These are phyloP conservation scores for Pyrenula massariospora DNA, from an alignment of 495 filamentous ascomycete species.

Conservation along the genomic window DNA sequence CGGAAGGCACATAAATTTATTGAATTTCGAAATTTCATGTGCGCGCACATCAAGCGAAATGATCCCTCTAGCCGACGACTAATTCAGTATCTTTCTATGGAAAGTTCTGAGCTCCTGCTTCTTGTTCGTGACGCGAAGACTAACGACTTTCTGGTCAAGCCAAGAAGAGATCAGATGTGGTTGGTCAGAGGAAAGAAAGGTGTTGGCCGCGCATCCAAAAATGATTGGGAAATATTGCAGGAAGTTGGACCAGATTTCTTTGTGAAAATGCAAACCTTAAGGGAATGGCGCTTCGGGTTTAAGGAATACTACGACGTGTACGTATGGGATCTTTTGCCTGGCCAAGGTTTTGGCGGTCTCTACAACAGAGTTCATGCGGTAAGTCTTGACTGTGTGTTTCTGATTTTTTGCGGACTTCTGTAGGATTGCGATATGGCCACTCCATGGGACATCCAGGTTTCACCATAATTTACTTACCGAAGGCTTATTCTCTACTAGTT, in stretches of 20 bases:
- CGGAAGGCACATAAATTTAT: slow-evolving; percentile 23
- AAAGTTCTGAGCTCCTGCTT: slow-evolving; percentile 23
- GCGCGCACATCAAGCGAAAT: slow-evolving; percentile 37
- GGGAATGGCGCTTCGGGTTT: slow-evolving; percentile 35
- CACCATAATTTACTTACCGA: no score
- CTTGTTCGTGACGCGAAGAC: slow-evolving; percentile 37
- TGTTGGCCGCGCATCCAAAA: slow-evolving; percentile 26
- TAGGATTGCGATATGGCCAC: no score
- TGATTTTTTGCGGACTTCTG: no score
- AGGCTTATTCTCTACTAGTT: slow-evolving; percentile 12
- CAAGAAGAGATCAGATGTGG: slow-evolving; percentile 31
- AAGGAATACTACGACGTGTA: slow-evolving; percentile 39
- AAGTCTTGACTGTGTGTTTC: no score
- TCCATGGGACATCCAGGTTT: no score
- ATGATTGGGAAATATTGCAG: slow-evolving; percentile 24
- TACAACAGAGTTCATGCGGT: slow-evolving; percentile 21
- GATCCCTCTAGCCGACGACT: slow-evolving; percentile 35
- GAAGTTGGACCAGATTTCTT: slow-evolving; percentile 28
- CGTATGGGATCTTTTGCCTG: slow-evolving; percentile 35
- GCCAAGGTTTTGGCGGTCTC: slow-evolving; percentile 8
- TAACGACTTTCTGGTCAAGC: slow-evolving; percentile 29
- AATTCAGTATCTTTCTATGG: slow-evolving; percentile 35
- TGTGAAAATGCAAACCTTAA: slow-evolving; percentile 20
- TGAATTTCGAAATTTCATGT: slow-evolving; percentile 36
- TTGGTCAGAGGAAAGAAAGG: slow-evolving; percentile 29